phyloP scores from a whole-genome alignment of 371 early-diverging fungal genomes.

The Mucor velutinosus region DNA sequence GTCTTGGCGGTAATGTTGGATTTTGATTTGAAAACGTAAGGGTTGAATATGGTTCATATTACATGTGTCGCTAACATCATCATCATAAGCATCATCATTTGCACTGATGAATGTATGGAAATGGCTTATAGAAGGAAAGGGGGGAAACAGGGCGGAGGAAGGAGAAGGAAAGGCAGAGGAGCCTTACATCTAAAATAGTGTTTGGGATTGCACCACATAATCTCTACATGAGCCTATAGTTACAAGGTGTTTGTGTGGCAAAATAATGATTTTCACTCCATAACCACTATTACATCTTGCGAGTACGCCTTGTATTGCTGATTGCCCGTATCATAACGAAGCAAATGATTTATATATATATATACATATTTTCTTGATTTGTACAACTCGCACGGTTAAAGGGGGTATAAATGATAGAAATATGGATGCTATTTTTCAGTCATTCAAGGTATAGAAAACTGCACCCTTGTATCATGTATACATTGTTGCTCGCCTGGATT shows the following conservation, averaged over 20 bases:
- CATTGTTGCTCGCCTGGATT: background rate
- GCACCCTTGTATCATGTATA: background rate
- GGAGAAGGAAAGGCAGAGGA: background rate
- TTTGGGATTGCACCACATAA: constrained; percentile 3
- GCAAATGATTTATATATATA: background rate
- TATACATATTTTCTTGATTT: constrained; percentile 9
- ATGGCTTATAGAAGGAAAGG: background rate
- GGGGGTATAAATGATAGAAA: background rate
- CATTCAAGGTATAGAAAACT: background rate
- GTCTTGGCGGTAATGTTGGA: constrained; percentile 4
- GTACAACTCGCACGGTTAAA: constrained; percentile 5
- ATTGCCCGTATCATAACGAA: background rate
- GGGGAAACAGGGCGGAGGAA: background rate
- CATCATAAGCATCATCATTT: background rate
- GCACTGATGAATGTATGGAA: background rate
- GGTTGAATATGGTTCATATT: background rate
- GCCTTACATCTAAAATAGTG: background rate
- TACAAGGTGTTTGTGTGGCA: background rate
- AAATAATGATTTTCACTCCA: background rate
- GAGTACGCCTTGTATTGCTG: background rate
- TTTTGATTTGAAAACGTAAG: constrained; percentile 2
- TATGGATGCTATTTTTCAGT: background rate
- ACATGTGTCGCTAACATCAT: background rate
- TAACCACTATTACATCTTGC: background rate
- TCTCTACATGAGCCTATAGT: background rate